phyloP scores from a whole-genome alignment of 1,284 basidiomycete genomes.

The Ustilago crameri region DNA sequence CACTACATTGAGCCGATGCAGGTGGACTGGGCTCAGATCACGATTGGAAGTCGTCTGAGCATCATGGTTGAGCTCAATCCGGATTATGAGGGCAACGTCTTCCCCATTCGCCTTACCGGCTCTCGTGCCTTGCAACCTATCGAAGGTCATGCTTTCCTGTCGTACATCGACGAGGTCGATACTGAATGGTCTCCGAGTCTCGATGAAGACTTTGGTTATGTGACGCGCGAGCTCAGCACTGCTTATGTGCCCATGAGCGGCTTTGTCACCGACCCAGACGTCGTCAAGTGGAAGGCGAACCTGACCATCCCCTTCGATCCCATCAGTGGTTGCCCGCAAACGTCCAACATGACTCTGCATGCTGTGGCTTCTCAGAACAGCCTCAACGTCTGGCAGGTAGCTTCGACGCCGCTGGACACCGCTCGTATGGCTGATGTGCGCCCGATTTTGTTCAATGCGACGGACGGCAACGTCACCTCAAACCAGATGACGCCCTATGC shows the following conservation, averaged over 20 bases:
- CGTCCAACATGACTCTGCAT: constrained; percentile 48
- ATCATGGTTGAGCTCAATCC: constrained; percentile 50
- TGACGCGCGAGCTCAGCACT: constrained; percentile 9
- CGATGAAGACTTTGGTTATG: constrained; percentile 43
- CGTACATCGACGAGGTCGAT: constrained; percentile 38
- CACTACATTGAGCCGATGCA: constrained; percentile 43
- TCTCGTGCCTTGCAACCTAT: constrained; percentile 48
- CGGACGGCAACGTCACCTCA: constrained; percentile 25
- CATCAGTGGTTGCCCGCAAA: constrained; percentile 19
- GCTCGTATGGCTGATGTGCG: constrained; percentile 40
- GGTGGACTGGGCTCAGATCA: constrained; percentile 47
- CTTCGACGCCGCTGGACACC: constrained; percentile 43
- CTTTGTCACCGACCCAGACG: constrained; percentile 20
- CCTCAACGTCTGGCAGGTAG: constrained; percentile 55
- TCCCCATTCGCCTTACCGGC: constrained; percentile 47
- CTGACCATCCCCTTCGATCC: constrained; percentile 33
- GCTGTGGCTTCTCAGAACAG: constrained; percentile 51
- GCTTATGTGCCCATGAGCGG: constrained; percentile 43
- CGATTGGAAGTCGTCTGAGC: constrained; percentile 45
- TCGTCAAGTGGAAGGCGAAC: constrained; percentile 47
- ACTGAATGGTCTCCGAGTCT: constrained; percentile 21
- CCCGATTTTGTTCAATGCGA: constrained; percentile 49
- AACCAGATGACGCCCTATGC: constrained; percentile 45
- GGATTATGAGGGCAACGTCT: constrained; percentile 18
- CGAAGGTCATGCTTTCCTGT: constrained; percentile 47